Evolutionary conservation across 495 filamentous ascomycete species (phyloP), one percentile per base, ranked within the genome.

Genomic region (Aspergillus avenaceus): DNA sequence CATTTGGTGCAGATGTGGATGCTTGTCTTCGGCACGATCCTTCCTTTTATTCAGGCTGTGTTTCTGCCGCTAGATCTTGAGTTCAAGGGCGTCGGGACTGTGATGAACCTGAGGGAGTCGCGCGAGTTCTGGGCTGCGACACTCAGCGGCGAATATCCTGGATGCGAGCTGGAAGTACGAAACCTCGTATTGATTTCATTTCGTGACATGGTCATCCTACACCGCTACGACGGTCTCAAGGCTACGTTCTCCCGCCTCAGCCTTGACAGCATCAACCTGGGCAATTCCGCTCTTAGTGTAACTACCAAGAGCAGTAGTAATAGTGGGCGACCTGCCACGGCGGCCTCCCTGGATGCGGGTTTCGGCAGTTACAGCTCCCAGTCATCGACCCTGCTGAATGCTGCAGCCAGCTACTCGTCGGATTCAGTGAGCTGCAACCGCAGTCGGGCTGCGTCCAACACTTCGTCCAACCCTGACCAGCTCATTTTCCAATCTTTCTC

Each of bases 1-100:
- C 79, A 87, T 55, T 77, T 99, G 2, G 91, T 96, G 6, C 90
- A 96, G 57, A 82, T 95, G 58, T 99, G 95, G 95, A 80, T 92
- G 31, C 78, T 91, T 36, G 87, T 95, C 2, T 97, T 96, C 58
- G 88, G 88, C 7, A 88, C 77, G 16, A 87, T 97, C 40, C 69
- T 97, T 11, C 95, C 95, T 0, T 99, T 95, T 62, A 84, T 97
- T 49, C 95, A 99, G 72, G 92, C 91, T 0, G 91, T 96, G 4
- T 96, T 99, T 64, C 75, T 99, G 2, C 95, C 93, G 0, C 72
- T 99, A 11, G 93, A 99, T 58, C 82, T 92, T 12, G 95, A 99
- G 60, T 96, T 98, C 66, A 86, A 88, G 47, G 92, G 93, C 25
- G 76, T 75, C 32, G 93, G 93, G 5, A 72, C 83, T 0, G 65